phyloP scores from a whole-genome alignment of 2,329 filamentous ascomycete genomes.

The Botrytis deweyae region DNA sequence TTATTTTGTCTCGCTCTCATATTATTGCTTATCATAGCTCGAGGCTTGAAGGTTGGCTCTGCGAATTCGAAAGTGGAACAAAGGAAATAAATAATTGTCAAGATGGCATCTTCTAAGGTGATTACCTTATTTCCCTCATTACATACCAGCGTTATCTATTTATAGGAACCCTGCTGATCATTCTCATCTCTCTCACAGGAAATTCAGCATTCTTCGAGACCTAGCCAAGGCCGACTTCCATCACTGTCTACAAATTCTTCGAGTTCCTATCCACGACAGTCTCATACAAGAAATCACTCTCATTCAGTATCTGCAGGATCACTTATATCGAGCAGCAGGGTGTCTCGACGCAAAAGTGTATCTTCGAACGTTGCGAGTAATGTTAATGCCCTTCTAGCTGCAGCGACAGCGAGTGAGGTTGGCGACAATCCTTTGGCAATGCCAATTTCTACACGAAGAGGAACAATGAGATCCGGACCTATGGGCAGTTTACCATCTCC shows the following conservation, averaged over 20 bases:
- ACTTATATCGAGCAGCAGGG: constrained; percentile 77
- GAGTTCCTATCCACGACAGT: constrained; percentile 52
- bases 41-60: constrained; percentile 39
- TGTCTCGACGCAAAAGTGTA: constrained; percentile 92
- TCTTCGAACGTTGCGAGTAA: constrained; percentile 70
- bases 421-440: constrained; percentile 57
- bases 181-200: constrained; percentile 48
- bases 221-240: constrained; percentile 61
- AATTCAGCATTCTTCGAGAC: constrained; percentile 64
- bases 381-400: constrained; percentile 72
- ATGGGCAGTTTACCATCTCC: constrained; percentile 61
- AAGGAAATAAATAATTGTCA: constrained; percentile 41
- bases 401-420: constrained; percentile 65
- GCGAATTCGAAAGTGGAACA: constrained; percentile 21
- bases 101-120: constrained; percentile 64
- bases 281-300: constrained; percentile 64
- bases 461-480: constrained; percentile 57
- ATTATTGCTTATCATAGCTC: constrained; percentile 40
- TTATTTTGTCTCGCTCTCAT: constrained; percentile 37
- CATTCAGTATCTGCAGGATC: constrained; percentile 77
- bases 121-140: constrained; percentile 34
- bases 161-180: constrained; percentile 38
- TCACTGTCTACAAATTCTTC: constrained; percentile 57
- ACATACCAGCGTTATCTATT: constrained; percentile 36
- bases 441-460: constrained; percentile 63